Percentiles rank a stretch among this genome's conserved stretches.
phyloP scores from a whole-genome alignment of 495 filamentous ascomycete species.

The Aspergillus leporis region DNA sequence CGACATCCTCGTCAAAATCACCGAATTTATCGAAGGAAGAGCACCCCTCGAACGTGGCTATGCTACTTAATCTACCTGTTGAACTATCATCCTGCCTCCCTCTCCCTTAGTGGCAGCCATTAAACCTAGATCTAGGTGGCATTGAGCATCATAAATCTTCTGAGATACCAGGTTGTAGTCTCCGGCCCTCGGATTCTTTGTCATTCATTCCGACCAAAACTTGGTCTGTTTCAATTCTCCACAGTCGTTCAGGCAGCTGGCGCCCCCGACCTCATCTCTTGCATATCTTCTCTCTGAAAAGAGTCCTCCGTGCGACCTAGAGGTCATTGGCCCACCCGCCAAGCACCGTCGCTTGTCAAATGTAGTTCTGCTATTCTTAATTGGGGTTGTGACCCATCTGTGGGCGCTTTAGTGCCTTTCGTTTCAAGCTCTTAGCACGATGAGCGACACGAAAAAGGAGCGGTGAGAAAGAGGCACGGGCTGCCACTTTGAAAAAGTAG shows the following conservation, averaged over 20 bases:
- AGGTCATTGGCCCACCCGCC: conserved; percentile 17
- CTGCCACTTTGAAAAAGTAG: not conserved
- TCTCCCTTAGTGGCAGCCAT: not conserved
- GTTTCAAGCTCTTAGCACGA: conserved; percentile 14
- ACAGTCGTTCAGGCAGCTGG: conserved; percentile 13
- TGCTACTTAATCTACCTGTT: not conserved
- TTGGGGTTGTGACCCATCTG: conserved; percentile 15
- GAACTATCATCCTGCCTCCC: not conserved
- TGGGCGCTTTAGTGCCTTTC: conserved; percentile 17
- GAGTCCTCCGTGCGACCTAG: not conserved
- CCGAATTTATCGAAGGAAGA: not conserved
- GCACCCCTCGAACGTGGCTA: not conserved
- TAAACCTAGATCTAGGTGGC: not conserved
- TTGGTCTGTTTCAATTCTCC: conserved; percentile 9
- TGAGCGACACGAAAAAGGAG: conserved; percentile 18
- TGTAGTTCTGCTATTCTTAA: conserved; percentile 18
- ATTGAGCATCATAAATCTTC: not conserved
- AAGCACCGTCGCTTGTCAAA: conserved; percentile 16
- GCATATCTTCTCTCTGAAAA: not conserved
- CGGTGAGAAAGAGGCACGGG: conserved; percentile 19
- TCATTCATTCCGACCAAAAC: not conserved
- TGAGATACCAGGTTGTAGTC: not conserved
- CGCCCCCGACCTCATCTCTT: conserved; percentile 8
- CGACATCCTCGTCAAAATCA: not conserved
- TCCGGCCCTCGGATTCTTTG: not conserved